Evolutionary conservation across 177 flowering plant genomes (phyloP), one percentile per base, ranked within the genome.

Genomic region (Tripterygium wilfordii): DNA sequence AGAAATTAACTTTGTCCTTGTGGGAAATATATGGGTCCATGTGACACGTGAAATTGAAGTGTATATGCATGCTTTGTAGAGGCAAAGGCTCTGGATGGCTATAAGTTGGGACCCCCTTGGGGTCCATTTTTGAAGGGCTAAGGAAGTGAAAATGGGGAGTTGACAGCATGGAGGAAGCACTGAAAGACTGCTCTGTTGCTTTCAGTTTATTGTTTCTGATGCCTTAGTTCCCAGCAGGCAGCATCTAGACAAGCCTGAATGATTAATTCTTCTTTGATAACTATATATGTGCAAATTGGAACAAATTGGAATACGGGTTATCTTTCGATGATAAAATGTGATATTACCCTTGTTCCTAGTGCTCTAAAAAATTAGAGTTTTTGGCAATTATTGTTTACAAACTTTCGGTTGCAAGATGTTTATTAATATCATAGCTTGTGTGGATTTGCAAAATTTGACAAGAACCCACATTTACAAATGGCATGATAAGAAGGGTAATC

Each of bases 11-110:
- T n/a, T 22, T 15, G 32, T 18, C 29, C 25, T 10, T 26, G 47
- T 25, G 54, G 61, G 61, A 30, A 12, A 7, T 13, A 3, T 5
- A 18, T 12, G 58, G 70, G 66, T 44, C 79, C 68, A 46, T 23
- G 16, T 6, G 63, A 51, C 75, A 67, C 58, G 70, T 61, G 72
- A 69, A 51, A 5, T 60, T 59, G 25, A 32, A 55, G 30, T 49
- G 28, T 19, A 17, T 13, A 20, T 51, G 48, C 25, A 46, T 53
- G 41, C 25, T 60, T 48, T 61, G 23, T 50, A 33, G 35, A 19
- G 45, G 25, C 40, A 15, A 52, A 39, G 26, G 52, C 19, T 47
- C 50, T 45, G 54, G 55, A 49, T 37, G 52, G 58, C 37, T 17
- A 13, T 38, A n/a, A n/a, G 26, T 49, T 48, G 58, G 68, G 66